phyloP scores from a whole-genome alignment of 495 filamentous ascomycete species.

The Neurospora sp. region DNA sequence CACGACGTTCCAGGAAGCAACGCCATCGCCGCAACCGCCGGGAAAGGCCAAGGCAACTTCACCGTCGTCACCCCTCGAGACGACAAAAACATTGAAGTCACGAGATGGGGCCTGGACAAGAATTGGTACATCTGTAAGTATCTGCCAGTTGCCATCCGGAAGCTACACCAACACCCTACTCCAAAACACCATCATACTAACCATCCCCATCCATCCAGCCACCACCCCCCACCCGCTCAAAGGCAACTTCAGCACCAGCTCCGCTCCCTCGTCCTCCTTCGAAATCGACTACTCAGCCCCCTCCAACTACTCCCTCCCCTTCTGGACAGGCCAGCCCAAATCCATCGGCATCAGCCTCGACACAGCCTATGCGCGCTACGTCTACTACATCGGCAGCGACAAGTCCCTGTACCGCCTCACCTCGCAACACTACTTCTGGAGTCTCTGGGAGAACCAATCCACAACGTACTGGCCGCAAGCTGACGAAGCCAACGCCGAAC shows the following conservation, averaged over 20 bases:
- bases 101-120: constrained; percentile 11
- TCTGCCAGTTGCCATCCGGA: background rate
- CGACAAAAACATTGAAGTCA: constrained; percentile 16
- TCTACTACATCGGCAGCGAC: constrained; percentile 32
- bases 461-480: constrained; percentile 21
- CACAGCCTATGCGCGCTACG: constrained; percentile 11
- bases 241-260: constrained; percentile 9
- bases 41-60: constrained; percentile 20
- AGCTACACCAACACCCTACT: background rate
- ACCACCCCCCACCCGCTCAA: constrained; percentile 20
- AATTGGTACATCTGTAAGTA: constrained; percentile 20
- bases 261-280: constrained; percentile 11
- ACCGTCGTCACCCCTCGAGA: constrained; percentile 20
- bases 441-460: constrained; percentile 11
- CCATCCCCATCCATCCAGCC: constrained; percentile 6
- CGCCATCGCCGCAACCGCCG: constrained; percentile 17
- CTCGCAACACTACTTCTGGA: constrained; percentile 20
- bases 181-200: constrained; percentile 4
- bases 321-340: constrained; percentile 18
- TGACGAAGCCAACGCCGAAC: constrained; percentile 21
- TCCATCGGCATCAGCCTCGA: constrained; percentile 22
- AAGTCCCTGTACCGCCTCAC: constrained; percentile 15
- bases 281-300: constrained; percentile 14
- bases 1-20: constrained; percentile 12
- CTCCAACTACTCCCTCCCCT: constrained; percentile 21